phyloP scores from a whole-genome alignment of 2,329 filamentous ascomycete species.

The Fusarium liriodendri region DNA sequence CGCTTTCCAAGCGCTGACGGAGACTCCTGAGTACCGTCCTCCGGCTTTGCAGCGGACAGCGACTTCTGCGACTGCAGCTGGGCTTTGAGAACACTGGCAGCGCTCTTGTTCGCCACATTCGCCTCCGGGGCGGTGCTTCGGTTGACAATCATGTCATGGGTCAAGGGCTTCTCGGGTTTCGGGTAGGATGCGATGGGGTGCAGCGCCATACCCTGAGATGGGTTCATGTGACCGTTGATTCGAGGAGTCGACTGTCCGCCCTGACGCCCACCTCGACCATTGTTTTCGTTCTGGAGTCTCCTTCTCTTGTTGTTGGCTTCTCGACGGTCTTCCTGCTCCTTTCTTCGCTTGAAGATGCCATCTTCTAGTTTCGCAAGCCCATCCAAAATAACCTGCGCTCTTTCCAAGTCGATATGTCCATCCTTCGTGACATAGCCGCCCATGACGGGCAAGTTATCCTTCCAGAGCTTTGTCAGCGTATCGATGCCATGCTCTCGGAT shows the following conservation, averaged over 20 bases:
- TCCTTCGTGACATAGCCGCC: slow-evolving; percentile 97
- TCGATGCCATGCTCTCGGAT: slow-evolving; percentile 98
- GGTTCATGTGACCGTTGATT: slow-evolving; percentile 50
- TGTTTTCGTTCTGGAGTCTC: slow-evolving; percentile 73
- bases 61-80: slow-evolving; percentile 68
- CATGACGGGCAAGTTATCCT: slow-evolving; percentile 90
- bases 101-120: slow-evolving; percentile 91
- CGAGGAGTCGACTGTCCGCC: slow-evolving; percentile 25
- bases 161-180: slow-evolving; percentile 69
- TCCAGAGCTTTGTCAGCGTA: slow-evolving; percentile 96
- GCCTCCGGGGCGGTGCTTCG: slow-evolving; percentile 73
- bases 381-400: slow-evolving; percentile 87
- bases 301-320: slow-evolving; percentile 84
- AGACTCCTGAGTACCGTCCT: slow-evolving; percentile 49
- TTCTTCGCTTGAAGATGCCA: slow-evolving; percentile 88
- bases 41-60: slow-evolving; percentile 24
- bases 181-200: slow-evolving; percentile 62
- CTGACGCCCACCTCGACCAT: slow-evolving; percentile 43
- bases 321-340: slow-evolving; percentile 85
- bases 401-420: slow-evolving; percentile 86
- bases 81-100: slow-evolving; percentile 87
- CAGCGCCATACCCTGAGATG: slow-evolving; percentile 47
- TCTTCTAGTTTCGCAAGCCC: slow-evolving; percentile 94
- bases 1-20: slow-evolving; percentile 75
- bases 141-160: slow-evolving; percentile 90